Evolutionary conservation across 345 rosid genomes (phyloP).

Genomic region (Gossypium anomalum): DNA sequence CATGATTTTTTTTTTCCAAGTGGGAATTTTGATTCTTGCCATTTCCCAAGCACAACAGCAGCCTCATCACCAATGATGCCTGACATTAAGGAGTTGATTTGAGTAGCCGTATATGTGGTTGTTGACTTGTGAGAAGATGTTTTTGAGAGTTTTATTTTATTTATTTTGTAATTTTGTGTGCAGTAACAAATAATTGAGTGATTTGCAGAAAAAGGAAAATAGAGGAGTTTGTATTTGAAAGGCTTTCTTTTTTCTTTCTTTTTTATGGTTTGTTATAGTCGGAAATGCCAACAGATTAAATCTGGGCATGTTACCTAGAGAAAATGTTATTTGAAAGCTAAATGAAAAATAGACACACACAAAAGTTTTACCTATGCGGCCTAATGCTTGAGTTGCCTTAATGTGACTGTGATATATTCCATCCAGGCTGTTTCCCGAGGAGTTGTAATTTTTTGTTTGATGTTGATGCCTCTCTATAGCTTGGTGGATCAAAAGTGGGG

Average conservation of each 20-base stretch:
- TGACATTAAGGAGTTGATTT: constrained; percentile 32
- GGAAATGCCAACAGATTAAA: constrained; percentile 14
- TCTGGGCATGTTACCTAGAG: constrained; percentile 9
- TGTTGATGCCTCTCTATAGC: neutral
- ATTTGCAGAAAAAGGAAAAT: constrained; percentile 30
- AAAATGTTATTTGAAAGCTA: neutral
- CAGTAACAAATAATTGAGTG: constrained; percentile 68
- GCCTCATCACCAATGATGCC: constrained; percentile 29
- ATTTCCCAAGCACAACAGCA: constrained; percentile 28
- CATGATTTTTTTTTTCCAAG: constrained; percentile 16
- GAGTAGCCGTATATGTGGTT: constrained; percentile 26
- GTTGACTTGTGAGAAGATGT: constrained; percentile 28
- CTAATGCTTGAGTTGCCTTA: neutral
- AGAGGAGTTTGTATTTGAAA: constrained; percentile 24
- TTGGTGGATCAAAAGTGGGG: neutral
- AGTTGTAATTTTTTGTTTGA: neutral
- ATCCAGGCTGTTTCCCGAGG: neutral
- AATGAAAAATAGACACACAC: neutral
- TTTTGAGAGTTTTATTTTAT: constrained; percentile 37
- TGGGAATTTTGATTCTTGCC: constrained; percentile 40
- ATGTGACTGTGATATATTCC: neutral
- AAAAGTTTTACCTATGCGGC: neutral
- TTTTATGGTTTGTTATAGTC: constrained; percentile 11
- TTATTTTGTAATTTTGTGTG: constrained; percentile 69
- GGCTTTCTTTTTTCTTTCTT: neutral